phyloP scores from a whole-genome alignment of 1,139 yeast genomes.

The Nakaseomyces kungkrabaensis region DNA sequence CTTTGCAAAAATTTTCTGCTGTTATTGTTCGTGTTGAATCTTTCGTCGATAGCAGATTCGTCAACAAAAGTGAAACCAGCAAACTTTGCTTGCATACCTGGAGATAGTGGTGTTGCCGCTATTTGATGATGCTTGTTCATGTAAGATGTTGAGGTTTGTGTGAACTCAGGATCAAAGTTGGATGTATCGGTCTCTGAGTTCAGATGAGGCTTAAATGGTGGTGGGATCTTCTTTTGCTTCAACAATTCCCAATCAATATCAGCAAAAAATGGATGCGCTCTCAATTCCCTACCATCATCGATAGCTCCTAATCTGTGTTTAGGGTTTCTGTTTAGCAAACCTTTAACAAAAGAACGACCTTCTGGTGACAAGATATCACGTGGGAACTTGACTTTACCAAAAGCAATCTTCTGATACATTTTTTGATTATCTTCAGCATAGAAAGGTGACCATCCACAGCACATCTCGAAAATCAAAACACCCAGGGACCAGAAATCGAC shows the following conservation, averaged over 20 bases:
- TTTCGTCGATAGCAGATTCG: conserved; percentile 87
- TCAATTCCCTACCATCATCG: conserved; percentile 84
- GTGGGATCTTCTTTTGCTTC: conserved; percentile 76
- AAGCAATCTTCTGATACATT: conserved; percentile 97
- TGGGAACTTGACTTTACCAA: conserved; percentile 94
- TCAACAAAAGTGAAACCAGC: conserved; percentile 95
- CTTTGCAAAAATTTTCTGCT: conserved; percentile 28
- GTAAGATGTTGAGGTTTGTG: conserved; percentile 78
- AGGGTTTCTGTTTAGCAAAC: conserved; percentile 88
- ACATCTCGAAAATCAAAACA: conserved; percentile 74
- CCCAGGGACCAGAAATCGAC: conserved; percentile 84
- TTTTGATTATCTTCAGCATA: conserved; percentile 96
- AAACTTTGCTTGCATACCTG: conserved; percentile 91
- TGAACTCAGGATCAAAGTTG: conserved; percentile 94
- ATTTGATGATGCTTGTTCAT: conserved; percentile 46
- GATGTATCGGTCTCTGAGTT: conserved; percentile 87
- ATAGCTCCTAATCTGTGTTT: conserved; percentile 85
- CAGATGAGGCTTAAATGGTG: conserved; percentile 93
- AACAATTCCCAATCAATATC: conserved; percentile 86
- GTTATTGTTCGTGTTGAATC: conserved; percentile 37
- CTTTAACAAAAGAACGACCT: conserved; percentile 91
- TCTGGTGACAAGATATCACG: conserved; percentile 86
- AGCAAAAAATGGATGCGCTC: conserved; percentile 81
- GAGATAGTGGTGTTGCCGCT: conserved; percentile 56
- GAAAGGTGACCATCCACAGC: conserved; percentile 99